A percentile compares a stretch with the other conserved stretches of the same genome.
Conservation (phyloP, 2,329 filamentous ascomycete species). For the Coniochaeta prunicola region DNA sequence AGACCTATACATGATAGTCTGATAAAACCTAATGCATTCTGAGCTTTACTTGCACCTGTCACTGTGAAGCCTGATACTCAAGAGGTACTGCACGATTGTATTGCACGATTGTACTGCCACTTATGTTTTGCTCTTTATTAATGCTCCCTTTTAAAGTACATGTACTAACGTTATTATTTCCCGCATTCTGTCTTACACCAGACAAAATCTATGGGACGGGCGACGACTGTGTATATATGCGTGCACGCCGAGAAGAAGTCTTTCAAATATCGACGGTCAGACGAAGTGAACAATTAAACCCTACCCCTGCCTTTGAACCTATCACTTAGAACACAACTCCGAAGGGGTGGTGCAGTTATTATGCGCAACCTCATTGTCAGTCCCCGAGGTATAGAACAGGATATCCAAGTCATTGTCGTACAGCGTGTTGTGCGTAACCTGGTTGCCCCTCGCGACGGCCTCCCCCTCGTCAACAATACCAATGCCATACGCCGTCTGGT, state of each 20-base stretch:
- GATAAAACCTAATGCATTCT: no score
- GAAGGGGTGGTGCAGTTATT: constrained; percentile 11
- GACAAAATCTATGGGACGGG: no score
- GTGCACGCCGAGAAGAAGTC: neutral
- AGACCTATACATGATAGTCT: no score
- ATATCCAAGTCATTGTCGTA: constrained; percentile 21
- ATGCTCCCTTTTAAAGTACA: no score
- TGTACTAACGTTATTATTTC: no score
- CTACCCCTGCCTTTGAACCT: neutral
- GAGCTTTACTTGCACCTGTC: no score
- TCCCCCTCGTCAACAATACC: constrained; percentile 16
- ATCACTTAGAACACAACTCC: neutral
- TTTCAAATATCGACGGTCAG: neutral
- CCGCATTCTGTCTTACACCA: no score
- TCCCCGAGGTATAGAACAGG: constrained; percentile 7
- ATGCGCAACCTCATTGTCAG: constrained; percentile 18
- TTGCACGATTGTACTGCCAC: no score
- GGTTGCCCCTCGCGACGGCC: constrained; percentile 16
- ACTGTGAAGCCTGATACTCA: no score
- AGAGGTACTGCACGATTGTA: no score
- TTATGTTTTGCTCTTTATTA: no score
- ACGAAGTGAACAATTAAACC: neutral
- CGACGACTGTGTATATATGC: neutral
- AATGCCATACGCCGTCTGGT: constrained; percentile 11
- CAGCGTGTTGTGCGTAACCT: constrained; percentile 20